Conservation (phyloP, 2,329 filamentous ascomycete species). For the Lasiodiplodia theobromae region DNA sequence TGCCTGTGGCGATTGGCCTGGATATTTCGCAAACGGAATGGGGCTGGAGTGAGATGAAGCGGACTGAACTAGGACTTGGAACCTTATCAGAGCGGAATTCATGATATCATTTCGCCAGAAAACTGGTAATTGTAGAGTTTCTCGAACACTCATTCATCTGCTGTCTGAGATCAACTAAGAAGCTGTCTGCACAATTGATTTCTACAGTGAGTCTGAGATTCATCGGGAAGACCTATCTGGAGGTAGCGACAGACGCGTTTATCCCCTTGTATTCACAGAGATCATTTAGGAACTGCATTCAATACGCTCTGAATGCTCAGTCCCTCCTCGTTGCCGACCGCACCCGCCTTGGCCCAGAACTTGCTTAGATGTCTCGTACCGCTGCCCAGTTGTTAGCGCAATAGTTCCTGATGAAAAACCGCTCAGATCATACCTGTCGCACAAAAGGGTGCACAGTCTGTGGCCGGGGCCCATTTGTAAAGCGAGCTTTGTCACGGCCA, state of each 20-base stretch:
- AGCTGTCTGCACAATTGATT: too few species aligned
- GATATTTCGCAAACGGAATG: not conserved
- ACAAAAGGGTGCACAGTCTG: slow-evolving; percentile 80
- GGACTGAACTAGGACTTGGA: not conserved
- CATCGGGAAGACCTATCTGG: not conserved
- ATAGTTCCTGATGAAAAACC: not conserved
- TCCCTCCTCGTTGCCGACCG: slow-evolving; percentile 63
- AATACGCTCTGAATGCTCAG: slow-evolving; percentile 65
- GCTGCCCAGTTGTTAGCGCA: slow-evolving; percentile 36
- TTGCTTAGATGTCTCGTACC: slow-evolving; percentile 84
- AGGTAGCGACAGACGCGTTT: not conserved
- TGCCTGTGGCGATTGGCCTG: not conserved
- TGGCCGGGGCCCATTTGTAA: slow-evolving; percentile 67
- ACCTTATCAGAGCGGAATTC: too few species aligned
- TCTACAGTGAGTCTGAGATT: too few species aligned
- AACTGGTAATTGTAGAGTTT: too few species aligned
- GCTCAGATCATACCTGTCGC: slow-evolving; percentile 62
- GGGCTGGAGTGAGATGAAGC: not conserved
- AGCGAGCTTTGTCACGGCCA: slow-evolving; percentile 75
- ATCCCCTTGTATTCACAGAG: not conserved
- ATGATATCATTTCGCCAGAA: too few species aligned
- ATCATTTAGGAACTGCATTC: slow-evolving; percentile 39
- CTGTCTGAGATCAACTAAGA: too few species aligned
- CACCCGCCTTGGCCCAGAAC: slow-evolving; percentile 78
- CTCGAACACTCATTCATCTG: too few species aligned